Evolutionary conservation across 1,139 yeast species (phyloP), one percentile per base, ranked within the genome.

Genomic region (Saccharomycopsis crataegensis): DNA sequence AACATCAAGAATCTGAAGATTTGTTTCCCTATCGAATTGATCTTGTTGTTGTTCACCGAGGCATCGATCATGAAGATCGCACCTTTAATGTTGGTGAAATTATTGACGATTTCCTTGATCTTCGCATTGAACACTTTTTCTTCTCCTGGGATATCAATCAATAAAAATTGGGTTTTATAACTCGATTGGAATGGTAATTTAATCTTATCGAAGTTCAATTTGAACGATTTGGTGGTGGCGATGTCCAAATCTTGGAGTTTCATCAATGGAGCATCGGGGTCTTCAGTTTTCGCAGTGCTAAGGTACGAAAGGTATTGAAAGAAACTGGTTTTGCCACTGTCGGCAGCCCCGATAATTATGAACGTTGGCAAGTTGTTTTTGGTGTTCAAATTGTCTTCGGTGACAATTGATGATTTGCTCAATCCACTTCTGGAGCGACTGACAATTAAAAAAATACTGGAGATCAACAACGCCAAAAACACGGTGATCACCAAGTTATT

Each of bases 131-230:
- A 79, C 60, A 90, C 78, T 65, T 89, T 90, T 55, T 79, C 71
- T 67, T 86, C 93, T 7, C 97, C 97, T 2, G 98, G 98, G 61
- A 83, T 82, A 64, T 91, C 98, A 50, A 85, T 75, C 48, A 90
- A 65, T 60, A 76, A 75, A 67, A 70, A 75, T 51, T 64, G 50
- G 47, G 64, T 52, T 54, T 62, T 52, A 50, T 65, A 51, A 42
- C 59, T 49, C 34, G 68, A 56, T 47, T 64, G 57, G 14, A 69
- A 65, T 8, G 78, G 78, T 31, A 77, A 59, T 51, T 64, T 59
- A 53, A 71, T 65, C 8, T 65, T 69, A 16, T 65, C 66, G 43
- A 62, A 55, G 61, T 72, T 77, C n/a, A 77, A 72, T 49, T 69
- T 72, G 51, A 74, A 72, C 2, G 82, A 74, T 47, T 72, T 73